Base-by-base conservation (phyloP, 176 grass and related monocot genomes). In the Phragmites australis region DNA sequence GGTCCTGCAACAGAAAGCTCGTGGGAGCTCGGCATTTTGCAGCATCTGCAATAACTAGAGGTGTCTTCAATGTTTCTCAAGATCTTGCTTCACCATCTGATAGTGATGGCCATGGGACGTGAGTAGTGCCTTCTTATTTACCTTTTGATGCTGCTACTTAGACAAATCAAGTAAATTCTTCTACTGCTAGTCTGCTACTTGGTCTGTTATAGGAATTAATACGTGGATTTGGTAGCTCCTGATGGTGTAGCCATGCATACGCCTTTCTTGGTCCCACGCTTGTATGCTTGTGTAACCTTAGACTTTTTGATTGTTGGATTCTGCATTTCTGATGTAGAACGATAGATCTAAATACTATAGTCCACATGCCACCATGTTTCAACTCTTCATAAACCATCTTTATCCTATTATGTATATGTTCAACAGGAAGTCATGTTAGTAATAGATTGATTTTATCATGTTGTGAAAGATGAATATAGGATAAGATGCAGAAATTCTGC, bases 1-100 rank as follows among this genome's bases (percentile, higher is more conserved):
- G 92, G 68, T 99, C 96, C 70, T 99, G 96, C 79, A 99, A 99
- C 70, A 93, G 90, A 83, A 99, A 99, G 57, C 90, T 99, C 16
- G 92, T 99, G 41, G 96, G 96, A 69, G 96, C 96, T 89, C 88
- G 86, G 18, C 96, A 99, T 93, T 99, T 99, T 91, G 96, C 96
- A 52, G 96, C 96, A 80, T 95, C 92, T 74, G 96, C 96, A 65
- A 95, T 99, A 87, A 95, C 86, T 65, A 90, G 92, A 81, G 96
- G 96, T 68, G 81, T 95, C 37, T 95, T 99, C 63, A 99, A 99
- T 77, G 81, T 82, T 17, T 93, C 92, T 43, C 68, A 89, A 86
- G 96, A 99, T 86, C 88, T 89, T 77, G 90, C 92, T 89, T 99
- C 96, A 53, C 96, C 96, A 70, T 94, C 93, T 65, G 96, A 99